Base-by-base conservation (phyloP, 2,329 filamentous ascomycete genomes). In the Alternaria hordeiaustralica region DNA sequence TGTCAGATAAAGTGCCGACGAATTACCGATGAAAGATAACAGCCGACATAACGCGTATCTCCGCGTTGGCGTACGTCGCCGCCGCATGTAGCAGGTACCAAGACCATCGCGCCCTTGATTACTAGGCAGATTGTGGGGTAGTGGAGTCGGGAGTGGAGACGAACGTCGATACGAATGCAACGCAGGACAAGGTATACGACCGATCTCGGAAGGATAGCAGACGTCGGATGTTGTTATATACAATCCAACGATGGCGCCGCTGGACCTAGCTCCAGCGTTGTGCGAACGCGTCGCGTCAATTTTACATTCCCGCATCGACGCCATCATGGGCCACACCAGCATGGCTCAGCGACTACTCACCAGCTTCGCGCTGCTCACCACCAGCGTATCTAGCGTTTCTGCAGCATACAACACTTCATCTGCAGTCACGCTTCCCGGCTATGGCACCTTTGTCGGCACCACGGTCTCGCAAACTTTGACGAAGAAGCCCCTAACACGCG, bases 371-470 rank as follows among this genome's bases (percentile, higher is more conserved):
- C 15, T 56, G 11, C 47, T 57, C 18, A 58, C 58, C 6, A 33
- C 30, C 30, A 33, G 54, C 18, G 8, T 55, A 2, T 30, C 25
- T 4, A 21, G 28, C 26, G 47, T 58, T 4, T 20, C 47, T 6
- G 26, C 47, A 12, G 25, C 60, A 15, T 36, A 51, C 10, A 47
- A 54, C 15, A 43, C 43, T 3, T 41, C 36, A 41, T 50, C 55
- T 5, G 11, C 44, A 30, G 67, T 75, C 33, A 65, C 61, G 6
- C 74, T 82, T 13, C 70, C 78, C 7, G 79, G 75, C 8, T 82
- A 82, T 49, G 81, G 81, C 20, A 74, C 64, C 11, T 83, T 83
- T 61, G 57, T 69, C 23, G 80, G 81, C 15, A 82, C 74, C 1
- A 70, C 72, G 7, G 62, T 82, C 54, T 76, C 75, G 26, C 66